These are phyloP conservation scores for Daldinia decipiens DNA, from an alignment of 495 filamentous ascomycete genomes.

Conservation along the genomic window DNA sequence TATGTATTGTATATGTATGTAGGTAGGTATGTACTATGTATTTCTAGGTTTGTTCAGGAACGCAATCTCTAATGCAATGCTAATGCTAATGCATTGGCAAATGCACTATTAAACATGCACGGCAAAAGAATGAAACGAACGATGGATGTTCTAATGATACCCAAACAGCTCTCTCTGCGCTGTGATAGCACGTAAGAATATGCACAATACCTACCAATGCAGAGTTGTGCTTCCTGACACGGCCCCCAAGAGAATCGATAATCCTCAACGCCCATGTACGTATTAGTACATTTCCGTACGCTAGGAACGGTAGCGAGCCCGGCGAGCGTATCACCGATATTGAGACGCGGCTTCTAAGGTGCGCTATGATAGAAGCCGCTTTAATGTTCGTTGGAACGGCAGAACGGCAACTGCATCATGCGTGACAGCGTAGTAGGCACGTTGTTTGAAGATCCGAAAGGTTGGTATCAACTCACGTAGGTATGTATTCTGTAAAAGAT, in stretches of 20 bases:
- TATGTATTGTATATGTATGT: too few relatives aligned
- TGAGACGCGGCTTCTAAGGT: constrained; percentile 8
- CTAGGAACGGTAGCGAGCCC: constrained; percentile 10
- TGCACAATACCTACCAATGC: constrained; percentile 21
- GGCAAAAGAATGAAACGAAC: constrained; percentile 46
- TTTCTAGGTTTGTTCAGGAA: constrained; percentile 3
- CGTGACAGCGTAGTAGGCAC: constrained; percentile 11
- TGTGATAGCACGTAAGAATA: not conserved
- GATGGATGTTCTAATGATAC: constrained; percentile 41
- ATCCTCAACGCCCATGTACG: constrained; percentile 16
- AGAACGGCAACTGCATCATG: constrained; percentile 11
- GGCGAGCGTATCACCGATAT: constrained; percentile 28
- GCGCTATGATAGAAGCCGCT: constrained; percentile 12
- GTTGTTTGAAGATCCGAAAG: constrained; percentile 2
- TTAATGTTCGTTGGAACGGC: not conserved
- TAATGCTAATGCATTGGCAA: constrained; percentile 32
- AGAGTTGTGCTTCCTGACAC: constrained; percentile 24
- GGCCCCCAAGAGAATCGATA: constrained; percentile 30
- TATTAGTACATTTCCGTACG: not conserved
- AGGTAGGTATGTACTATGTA: not conserved
- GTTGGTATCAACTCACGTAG: constrained; percentile 16
- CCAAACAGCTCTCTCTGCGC: constrained; percentile 8
- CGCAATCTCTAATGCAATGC: constrained; percentile 32
- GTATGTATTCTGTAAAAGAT: too few relatives aligned
- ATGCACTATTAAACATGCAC: constrained; percentile 37